A percentile compares a stretch with the other conserved stretches of the same genome.
phyloP scores from a whole-genome alignment of 2,329 filamentous ascomycete species.

The Trichophyton simii region DNA sequence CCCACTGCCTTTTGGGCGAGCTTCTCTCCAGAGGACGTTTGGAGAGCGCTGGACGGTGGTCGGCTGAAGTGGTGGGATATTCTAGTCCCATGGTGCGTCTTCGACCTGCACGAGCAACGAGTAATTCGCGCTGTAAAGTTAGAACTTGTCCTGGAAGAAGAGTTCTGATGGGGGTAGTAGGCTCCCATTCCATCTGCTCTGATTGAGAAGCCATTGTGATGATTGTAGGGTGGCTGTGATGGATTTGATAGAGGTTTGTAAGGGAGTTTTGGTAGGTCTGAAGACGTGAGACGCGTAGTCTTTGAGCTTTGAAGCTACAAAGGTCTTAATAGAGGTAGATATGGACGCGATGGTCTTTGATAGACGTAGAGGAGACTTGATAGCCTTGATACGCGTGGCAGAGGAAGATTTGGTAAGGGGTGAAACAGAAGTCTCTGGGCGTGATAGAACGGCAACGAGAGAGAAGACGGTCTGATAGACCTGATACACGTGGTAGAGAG shows the following conservation, averaged over 20 bases:
- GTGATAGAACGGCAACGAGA: not conserved
- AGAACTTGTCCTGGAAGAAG: constrained; percentile 2
- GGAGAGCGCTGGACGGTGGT: not conserved
- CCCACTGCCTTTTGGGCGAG: not conserved
- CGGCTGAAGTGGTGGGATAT: not conserved
- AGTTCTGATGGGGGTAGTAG: not conserved
- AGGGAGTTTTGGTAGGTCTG: too few relatives aligned
- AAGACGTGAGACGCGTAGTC: not conserved
- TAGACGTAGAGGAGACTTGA: not conserved
- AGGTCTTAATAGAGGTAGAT: not conserved
- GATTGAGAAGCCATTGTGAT: not conserved
- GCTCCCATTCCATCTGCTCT: constrained; percentile 8
- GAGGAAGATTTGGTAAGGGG: not conserved
- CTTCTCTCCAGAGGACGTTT: not conserved
- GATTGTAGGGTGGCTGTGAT: not conserved
- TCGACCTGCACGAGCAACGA: not conserved
- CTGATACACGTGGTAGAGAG: not conserved
- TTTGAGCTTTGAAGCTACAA: not conserved
- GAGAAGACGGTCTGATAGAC: not conserved
- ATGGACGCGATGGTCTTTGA: not conserved
- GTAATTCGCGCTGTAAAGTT: not conserved
- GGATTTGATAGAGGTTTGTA: not conserved
- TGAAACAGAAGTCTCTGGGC: not conserved
- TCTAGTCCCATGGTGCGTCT: not conserved
- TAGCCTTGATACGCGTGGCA: not conserved